These are phyloP conservation scores for Hygrophila difformis DNA, from an alignment of 257 asterid species.

Conservation along the genomic window DNA sequence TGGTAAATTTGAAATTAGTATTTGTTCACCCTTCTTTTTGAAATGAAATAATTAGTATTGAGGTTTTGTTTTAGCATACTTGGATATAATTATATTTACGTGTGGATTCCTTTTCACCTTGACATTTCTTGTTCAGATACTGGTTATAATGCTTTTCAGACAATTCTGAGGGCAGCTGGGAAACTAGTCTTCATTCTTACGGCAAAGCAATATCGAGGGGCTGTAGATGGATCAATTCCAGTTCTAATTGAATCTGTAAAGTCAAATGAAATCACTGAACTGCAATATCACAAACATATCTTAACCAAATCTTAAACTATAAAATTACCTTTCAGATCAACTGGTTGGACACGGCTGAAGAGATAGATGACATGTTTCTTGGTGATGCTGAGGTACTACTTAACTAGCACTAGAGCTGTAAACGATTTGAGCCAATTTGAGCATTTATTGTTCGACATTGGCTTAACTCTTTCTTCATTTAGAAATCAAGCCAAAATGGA, in stretches of 20 bases:
- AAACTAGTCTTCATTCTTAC: conserved; percentile 47
- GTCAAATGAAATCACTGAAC: conserved; percentile 18
- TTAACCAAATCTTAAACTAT: conserved; percentile 7
- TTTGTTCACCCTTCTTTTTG: conserved; percentile 1
- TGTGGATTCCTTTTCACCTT: conserved; percentile 21
- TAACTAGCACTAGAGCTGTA: no score
- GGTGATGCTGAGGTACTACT: conserved; percentile 89
- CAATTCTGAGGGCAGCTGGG: conserved; percentile 47
- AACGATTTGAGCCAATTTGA: no score
- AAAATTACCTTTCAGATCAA: conserved; percentile 30
- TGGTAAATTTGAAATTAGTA: not conserved
- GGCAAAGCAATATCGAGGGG: conserved; percentile 38
- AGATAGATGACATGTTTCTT: conserved; percentile 65
- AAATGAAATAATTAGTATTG: not conserved
- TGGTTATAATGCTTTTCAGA: conserved; percentile 54
- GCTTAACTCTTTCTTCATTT: no score
- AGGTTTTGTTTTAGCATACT: conserved; percentile 7
- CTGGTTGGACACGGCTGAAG: conserved; percentile 84
- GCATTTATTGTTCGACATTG: no score
- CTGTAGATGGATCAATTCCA: conserved; percentile 61
- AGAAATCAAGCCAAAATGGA: no score
- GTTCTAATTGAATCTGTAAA: conserved; percentile 59
- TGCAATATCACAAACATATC: not conserved
- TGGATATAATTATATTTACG: conserved; percentile 9
- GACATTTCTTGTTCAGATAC: conserved; percentile 35